Evolutionary conservation across 768 basidiomycete genomes (phyloP).

Genomic region (Termitomyces sp.): DNA sequence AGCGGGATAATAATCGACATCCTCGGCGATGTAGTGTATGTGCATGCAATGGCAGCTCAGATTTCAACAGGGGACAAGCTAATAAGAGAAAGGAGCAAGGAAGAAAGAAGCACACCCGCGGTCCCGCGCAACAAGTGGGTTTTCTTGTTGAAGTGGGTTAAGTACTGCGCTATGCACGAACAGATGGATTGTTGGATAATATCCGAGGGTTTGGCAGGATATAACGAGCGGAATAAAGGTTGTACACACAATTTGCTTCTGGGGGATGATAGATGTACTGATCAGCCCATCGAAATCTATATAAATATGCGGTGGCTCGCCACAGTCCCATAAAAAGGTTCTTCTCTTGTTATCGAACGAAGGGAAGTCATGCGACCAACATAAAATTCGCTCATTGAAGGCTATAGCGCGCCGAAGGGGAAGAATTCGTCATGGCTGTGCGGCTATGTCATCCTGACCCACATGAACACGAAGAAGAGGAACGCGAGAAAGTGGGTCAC

Average conservation of each 20-base stretch:
- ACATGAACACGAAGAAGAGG: neutral
- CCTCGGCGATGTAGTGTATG: slow-evolving; percentile 9
- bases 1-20: slow-evolving; percentile 1
- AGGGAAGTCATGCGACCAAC: neutral
- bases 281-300: neutral
- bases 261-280: neutral
- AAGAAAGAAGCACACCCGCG: slow-evolving; percentile 4
- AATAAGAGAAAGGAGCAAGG: neutral
- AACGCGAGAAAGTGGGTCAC: neutral
- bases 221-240: neutral
- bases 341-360: neutral
- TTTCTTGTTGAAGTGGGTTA: slow-evolving; percentile 5
- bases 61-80: slow-evolving; percentile 2
- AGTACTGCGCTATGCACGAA: neutral
- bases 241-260: neutral
- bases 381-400: neutral
- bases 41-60: slow-evolving; percentile 6
- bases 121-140: slow-evolving; percentile 3
- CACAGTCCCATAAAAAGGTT: neutral
- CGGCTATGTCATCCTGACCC: neutral
- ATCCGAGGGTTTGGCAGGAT: neutral
- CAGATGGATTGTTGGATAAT: neutral
- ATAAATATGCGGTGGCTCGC: neutral
- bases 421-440: neutral
- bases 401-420: neutral